Evolutionary conservation across 768 basidiomycete genomes (phyloP).

Genomic region (Lactarius psammicola): DNA sequence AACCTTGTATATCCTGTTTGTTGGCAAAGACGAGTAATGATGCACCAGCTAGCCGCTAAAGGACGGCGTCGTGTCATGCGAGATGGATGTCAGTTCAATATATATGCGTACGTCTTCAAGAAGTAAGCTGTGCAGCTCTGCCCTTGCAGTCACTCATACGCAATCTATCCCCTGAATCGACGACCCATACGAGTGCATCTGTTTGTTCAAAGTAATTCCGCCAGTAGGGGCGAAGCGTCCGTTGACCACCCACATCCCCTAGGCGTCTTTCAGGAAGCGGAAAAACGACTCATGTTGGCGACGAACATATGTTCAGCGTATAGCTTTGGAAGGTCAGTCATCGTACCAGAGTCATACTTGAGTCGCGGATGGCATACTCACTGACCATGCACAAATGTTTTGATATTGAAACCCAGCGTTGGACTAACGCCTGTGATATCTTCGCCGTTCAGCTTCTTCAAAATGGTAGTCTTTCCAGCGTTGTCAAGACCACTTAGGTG

Average conservation of each 20-base stretch:
- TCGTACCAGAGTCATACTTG: background rate
- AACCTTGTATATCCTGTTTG: slow-evolving; percentile 92
- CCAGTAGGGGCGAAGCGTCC: slow-evolving; percentile 96
- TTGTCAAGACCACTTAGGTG: slow-evolving; percentile 86
- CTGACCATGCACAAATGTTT: slow-evolving; percentile 91
- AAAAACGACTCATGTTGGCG: background rate
- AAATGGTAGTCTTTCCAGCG: slow-evolving; percentile 96
- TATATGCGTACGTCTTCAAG: slow-evolving; percentile 74
- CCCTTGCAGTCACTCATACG: slow-evolving; percentile 87
- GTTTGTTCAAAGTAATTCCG: slow-evolving; percentile 99
- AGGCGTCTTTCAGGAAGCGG: slow-evolving; percentile 10
- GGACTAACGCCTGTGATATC: slow-evolving; percentile 87
- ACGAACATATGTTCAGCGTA: slow-evolving; percentile 76
- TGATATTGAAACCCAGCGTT: slow-evolving; percentile 98
- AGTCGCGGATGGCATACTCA: slow-evolving; percentile 39
- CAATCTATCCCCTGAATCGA: slow-evolving; percentile 90
- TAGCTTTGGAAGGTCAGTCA: slow-evolving; percentile 45
- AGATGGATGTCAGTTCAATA: background rate
- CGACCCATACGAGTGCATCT: slow-evolving; percentile 97
- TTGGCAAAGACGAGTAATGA: slow-evolving; percentile 95
- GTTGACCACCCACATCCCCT: slow-evolving; percentile 99
- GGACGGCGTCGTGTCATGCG: slow-evolving; percentile 6
- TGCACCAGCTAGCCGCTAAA: slow-evolving; percentile 91
- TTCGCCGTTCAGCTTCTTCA: slow-evolving; percentile 93
- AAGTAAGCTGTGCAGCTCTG: slow-evolving; percentile 81